Base-by-base conservation (phyloP, 257 asterid species). In the Eustoma russellianum region DNA sequence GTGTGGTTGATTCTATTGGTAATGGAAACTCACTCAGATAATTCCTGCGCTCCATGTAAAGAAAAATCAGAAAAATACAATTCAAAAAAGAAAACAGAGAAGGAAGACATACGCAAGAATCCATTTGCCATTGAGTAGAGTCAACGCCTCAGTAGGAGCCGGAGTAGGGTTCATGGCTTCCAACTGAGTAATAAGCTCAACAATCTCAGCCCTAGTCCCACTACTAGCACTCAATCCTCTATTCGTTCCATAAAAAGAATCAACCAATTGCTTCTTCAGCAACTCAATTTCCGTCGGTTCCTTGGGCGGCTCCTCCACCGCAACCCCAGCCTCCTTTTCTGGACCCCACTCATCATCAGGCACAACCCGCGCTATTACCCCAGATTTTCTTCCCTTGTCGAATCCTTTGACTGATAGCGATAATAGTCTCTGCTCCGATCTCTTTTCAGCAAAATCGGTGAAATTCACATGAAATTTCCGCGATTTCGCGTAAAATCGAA, bases 121-220 rank as follows among this genome's bases (percentile, higher is more conserved):
- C 98, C 96, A 91, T 73, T 84, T 91, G 17, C 96, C 98, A 35
- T 91, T 84, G 65, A 91, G 92, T 40, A 84, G 74, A 41, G 85
- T 15, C 74, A 91, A 66, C 50, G 95, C 95, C 67, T 91, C 90
- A 0, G 92, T 87, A 0, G 96, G 94, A 13, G 92, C 94, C 3
- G 96, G 95, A 33, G 82, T 91, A 0, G 96, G 96, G 52, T 91
- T 91, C 58, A 68, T 67, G 2, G 94, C 81, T 76, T 91, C 96
- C 56, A 91, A 79, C 79, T 77, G 75, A 5, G 88, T 49, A 70
- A 91, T 91, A 24, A 91, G 77, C 79, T 91, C 98, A 9, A 77
- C 90, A 51, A 91, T 69, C 70, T 90, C 97, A 18, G 94, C 97
- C 48, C 95, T 67, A 0, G 94, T 86, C 33, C 86, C 97, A 46